Base-by-base conservation (phyloP, 805 yeast species). In the Saturnispora kantuleensis region DNA sequence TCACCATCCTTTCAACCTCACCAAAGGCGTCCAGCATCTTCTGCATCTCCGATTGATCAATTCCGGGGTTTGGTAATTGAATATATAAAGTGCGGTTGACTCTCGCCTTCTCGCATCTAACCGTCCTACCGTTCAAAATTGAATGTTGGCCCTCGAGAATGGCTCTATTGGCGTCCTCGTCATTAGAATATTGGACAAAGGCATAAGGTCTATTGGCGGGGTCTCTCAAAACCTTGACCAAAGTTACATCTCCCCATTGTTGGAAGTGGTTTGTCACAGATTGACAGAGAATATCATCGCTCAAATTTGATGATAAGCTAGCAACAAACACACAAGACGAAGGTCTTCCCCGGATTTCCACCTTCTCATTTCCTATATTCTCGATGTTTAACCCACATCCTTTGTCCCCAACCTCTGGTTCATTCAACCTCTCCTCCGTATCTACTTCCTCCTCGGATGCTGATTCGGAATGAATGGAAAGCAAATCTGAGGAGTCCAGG, bases 251-350 rank as follows among this genome's bases (percentile, higher is more conserved):
- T 7, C 96, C 95, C 79, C 81, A 88, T 57, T 75, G 68, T 47
- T 67, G 63, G 53, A 88, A 86, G 56, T 78, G 87, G 31, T 71
- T 65, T 2, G 79, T 73, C 5, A 87, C 93, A 0, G 90, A 76
- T 30, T 70, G 59, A 56, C 82, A 75, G 45, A 88, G 69, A 39
- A 80, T 79, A 57, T 83, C 89, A 61, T 88, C 96, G 4, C 80
- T 59, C 41, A 72, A 64, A 35, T 68, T 63, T 0, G 89, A 72
- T 7, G 85, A 73, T 43, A 87, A 73, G 60, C 90, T 79, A n/a
- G 95, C 95, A 45, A 86, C 95, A 66, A 87, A 86, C 2, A 86
- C 84, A 62, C 95, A 85, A 1, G 94, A 78, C 0, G 95, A 81
- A 12, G 96, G 96, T 39, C 83, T 71, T 7, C 83, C 85, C 50